Evolutionary conservation across 2,329 filamentous ascomycete genomes (phyloP).

Genomic region (Fusarium armeniacum): DNA sequence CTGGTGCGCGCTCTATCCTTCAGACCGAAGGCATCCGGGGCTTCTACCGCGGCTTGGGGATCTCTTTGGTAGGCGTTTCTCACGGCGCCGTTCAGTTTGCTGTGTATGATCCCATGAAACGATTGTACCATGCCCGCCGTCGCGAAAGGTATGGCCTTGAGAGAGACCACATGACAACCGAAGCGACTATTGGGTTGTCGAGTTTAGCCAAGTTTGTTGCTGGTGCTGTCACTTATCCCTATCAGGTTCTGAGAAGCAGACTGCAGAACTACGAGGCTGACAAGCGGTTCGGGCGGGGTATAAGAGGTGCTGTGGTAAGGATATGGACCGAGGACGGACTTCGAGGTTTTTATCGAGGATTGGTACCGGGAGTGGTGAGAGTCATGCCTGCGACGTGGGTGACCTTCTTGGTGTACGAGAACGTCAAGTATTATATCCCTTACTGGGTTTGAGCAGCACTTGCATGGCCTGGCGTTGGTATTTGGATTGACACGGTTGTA

Average conservation of each 20-base stretch:
- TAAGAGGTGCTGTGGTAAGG: constrained; percentile 77
- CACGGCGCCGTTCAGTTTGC: constrained; percentile 97
- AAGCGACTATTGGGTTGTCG: constrained; percentile 85
- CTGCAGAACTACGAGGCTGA: constrained; percentile 91
- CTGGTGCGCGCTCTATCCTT: constrained; percentile 77
- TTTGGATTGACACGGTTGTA: constrained; percentile 2
- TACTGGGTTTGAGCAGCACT: constrained; percentile 52
- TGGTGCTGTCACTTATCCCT: constrained; percentile 91
- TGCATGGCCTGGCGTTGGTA: constrained; percentile 9
- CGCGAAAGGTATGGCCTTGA: constrained; percentile 38
- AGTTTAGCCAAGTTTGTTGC: constrained; percentile 88
- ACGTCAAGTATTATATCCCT: constrained; percentile 80
- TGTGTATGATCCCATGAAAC: constrained; percentile 83
- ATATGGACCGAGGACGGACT: constrained; percentile 85
- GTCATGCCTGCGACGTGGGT: constrained; percentile 96
- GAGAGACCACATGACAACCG: constrained; percentile 68
- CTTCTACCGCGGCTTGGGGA: constrained; percentile 88
- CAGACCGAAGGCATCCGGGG: constrained; percentile 79
- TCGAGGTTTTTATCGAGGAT: constrained; percentile 89
- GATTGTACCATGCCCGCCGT: constrained; percentile 66
- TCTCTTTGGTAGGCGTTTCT: constrained; percentile 86
- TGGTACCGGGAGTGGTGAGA: constrained; percentile 88
- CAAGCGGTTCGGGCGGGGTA: constrained; percentile 77
- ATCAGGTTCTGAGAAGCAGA: constrained; percentile 90
- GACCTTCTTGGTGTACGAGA: constrained; percentile 97